These are phyloP conservation scores for Micractinium conductrix DNA, from an alignment of 139 green algal species.

Conservation along the genomic window DNA sequence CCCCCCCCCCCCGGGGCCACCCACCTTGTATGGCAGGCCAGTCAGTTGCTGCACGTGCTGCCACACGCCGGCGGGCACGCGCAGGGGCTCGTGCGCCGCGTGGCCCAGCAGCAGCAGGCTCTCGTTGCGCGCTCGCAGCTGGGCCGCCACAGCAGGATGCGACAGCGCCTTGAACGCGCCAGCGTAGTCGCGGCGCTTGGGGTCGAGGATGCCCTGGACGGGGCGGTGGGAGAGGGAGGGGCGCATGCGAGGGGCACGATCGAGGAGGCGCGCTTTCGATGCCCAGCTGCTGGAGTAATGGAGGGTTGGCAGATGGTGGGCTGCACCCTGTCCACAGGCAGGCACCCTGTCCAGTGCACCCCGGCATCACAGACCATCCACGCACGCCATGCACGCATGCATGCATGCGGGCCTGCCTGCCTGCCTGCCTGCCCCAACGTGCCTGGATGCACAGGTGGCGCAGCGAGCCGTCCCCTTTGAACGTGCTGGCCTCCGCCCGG, in stretches of 20 bases:
- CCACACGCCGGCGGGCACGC: not conserved
- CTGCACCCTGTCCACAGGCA: too few species aligned
- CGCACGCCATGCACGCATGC: too few species aligned
- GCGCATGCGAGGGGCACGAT: too few species aligned
- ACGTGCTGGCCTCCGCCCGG: not conserved
- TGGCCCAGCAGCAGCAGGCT: constrained; percentile 11
- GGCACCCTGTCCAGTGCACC: too few species aligned
- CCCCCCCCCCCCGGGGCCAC: too few species aligned
- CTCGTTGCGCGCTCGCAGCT: constrained; percentile 2
- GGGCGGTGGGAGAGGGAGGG: too few species aligned
- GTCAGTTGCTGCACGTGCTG: not conserved
- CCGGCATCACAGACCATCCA: too few species aligned
- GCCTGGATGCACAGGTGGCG: constrained; percentile 24
- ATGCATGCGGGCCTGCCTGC: too few species aligned
- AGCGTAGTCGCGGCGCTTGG: constrained; percentile 3
- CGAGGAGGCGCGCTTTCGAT: too few species aligned
- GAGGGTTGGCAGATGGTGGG: too few species aligned
- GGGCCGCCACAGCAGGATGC: constrained; percentile 2
- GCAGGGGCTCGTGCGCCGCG: not conserved
- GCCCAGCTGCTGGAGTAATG: too few species aligned
- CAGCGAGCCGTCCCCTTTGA: not conserved
- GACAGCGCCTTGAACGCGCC: not conserved
- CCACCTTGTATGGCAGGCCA: not conserved
- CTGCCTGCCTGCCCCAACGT: too few species aligned
- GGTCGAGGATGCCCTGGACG: not conserved